phyloP scores from a whole-genome alignment of 2,329 filamentous ascomycete genomes.

The Lecanicillium sp. region DNA sequence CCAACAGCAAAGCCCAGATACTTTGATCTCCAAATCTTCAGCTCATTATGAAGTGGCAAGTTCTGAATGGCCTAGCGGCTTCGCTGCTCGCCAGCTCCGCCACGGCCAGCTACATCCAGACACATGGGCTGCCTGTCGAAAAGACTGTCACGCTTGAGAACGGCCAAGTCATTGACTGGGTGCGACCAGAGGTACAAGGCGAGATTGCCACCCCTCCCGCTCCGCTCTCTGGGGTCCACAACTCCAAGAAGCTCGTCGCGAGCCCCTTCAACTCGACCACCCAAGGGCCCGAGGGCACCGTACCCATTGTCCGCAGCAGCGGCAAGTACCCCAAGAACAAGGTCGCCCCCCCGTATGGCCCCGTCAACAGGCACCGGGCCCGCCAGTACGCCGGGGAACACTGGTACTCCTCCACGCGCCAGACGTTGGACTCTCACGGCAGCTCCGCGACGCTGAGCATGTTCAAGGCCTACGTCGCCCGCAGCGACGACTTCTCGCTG shows the following conservation, averaged over 20 bases:
- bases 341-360: background rate
- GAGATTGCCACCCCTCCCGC: constrained; percentile 9
- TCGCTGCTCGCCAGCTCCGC: constrained; percentile 1
- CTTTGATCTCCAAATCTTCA: background rate
- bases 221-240: background rate
- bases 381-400: constrained; percentile 12
- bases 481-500: constrained; percentile 15
- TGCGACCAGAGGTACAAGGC: constrained; percentile 12
- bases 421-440: constrained; percentile 6
- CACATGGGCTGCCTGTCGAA: constrained; percentile 10
- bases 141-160: constrained; percentile 15
- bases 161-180: constrained; percentile 16
- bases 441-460: constrained; percentile 11
- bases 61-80: constrained; percentile 1
- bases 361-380: background rate
- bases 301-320: constrained; percentile 14
- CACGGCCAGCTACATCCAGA: constrained; percentile 7
- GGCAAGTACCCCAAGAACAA: background rate
- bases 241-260: background rate
- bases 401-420: constrained; percentile 11
- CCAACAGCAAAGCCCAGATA: no score
- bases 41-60: constrained; percentile 1
- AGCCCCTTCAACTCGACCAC: constrained; percentile 7
- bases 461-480: constrained; percentile 12
- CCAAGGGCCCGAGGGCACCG: constrained; percentile 13